Base-by-base conservation (phyloP, 1,139 yeast genomes). In the Candida labiduridarum region DNA sequence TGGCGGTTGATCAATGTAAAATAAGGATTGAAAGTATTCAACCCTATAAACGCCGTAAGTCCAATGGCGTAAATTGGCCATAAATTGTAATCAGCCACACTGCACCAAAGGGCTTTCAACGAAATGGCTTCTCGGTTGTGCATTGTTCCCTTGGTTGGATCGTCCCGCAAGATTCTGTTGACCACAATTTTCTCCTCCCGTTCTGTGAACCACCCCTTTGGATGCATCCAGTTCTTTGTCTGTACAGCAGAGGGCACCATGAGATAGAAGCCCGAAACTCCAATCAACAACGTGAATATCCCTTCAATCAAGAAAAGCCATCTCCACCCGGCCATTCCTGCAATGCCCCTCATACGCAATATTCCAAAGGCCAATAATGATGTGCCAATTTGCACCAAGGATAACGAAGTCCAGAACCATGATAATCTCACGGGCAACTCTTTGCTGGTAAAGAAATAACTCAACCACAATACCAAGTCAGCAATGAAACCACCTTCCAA, bases 231-330 rank as follows among this genome's bases (percentile, higher is more conserved):
- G 14, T 66, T 65, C 53, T 77, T 79, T 14, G 88, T 84, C 52
- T 80, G 81, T 1, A 74, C 79, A 0, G 78, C 80, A 4, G 83
- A 76, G 2, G 87, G 82, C 27, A 84, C 86, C 87, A 86, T 83
- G 52, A 76, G 65, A 60, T 79, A 81, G 51, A 69, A 78, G 0
- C 84, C 69, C 19, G 69, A 60, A 35, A 84, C 44, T 0, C 90
- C 91, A 59, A 86, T 74, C 1, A 62, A 34, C 8, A 85, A 64
- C 2, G 90, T 84, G 49, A 83, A 61, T 2, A 77, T 50, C 1
- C 91, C 91, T 61, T 85, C 91, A 47, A 86, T 67, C 25, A 86
- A 61, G 58, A 86, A 86, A 22, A 86, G 65, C 85, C 85, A 85
- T 55, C 78, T 71, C 89, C 89, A 84, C 19, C 89, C 88, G 39